phyloP scores from a whole-genome alignment of 2,329 filamentous ascomycete genomes.

The Neurospora sp. region DNA sequence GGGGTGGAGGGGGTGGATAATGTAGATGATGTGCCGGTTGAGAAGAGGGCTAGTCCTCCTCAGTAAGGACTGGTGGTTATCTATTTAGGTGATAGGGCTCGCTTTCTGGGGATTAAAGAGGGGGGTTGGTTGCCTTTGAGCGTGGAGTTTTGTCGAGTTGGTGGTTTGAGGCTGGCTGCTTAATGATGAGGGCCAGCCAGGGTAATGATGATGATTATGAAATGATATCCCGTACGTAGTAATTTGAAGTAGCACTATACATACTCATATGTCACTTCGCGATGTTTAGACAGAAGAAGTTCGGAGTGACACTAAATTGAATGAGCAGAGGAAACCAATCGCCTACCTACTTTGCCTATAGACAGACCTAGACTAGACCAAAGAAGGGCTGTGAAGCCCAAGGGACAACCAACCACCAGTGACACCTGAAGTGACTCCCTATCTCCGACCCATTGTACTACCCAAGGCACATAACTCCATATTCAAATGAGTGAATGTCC shows the following conservation, averaged over 20 bases:
- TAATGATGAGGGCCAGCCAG: too few relatives aligned
- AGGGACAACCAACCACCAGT: background rate
- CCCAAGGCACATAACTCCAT: background rate
- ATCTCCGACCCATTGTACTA: background rate
- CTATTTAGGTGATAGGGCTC: background rate
- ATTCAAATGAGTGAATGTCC: background rate
- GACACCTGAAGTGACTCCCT: background rate
- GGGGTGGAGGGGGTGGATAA: constrained; percentile 14
- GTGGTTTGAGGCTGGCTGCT: too few relatives aligned
- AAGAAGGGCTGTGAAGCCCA: background rate
- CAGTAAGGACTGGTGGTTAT: background rate
- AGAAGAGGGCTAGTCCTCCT: background rate
- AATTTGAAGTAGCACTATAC: background rate
- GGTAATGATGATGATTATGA: background rate
- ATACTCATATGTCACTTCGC: background rate
- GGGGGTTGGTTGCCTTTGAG: background rate
- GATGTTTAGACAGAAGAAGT: background rate
- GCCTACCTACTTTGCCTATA: background rate
- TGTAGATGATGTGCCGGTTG: background rate
- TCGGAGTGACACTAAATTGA: background rate
- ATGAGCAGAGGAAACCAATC: background rate
- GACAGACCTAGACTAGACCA: background rate
- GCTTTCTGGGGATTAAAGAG: background rate
- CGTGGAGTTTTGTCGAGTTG: background rate
- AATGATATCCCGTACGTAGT: background rate